Evolutionary conservation across 2,329 filamentous ascomycete species (phyloP), one percentile per base, ranked within the genome.

Genomic region (Aspergillus terreus): DNA sequence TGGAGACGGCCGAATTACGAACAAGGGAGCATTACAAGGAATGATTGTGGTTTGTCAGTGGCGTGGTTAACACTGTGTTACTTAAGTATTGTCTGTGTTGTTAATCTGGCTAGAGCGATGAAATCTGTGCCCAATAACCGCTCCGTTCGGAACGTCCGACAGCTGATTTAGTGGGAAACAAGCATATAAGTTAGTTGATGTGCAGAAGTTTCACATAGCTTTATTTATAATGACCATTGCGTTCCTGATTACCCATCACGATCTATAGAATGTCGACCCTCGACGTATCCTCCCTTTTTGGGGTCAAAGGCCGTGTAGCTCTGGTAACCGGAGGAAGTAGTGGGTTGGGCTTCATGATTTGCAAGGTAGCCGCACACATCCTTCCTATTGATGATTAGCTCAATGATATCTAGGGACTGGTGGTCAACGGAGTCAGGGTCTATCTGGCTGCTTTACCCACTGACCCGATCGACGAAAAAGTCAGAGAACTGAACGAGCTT

Each of bases 1-100:
- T 82, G 59, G 58, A 60, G 6, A 57, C 64, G 41, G 77, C 76
- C 0, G 71, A 75, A 53, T 56, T 69, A 52, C 66, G 79, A 56
- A 82, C 79, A 0, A 72, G 65, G 56, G 71, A 75, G 36, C 73
- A 77, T 52, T 81, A 81, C 56, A 76, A 75, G 58, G 72, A 75
- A 61, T 47, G 25, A 21, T 7, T 10, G 19, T 30, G 4, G 27
- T 7, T 2, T 27, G 9, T 9, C 4, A 27, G 6, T 6, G 25
- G 9, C 17, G 40, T 10, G 7, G 15, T 14, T 36, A n/a, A 11
- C 15, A 36, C 3, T 36, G 1, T 4, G 15, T 36, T 14, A 36
- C 15, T 9, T 9, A 10, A 2, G 1, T 36, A 36, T n/a, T 27
- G 25, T 27, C 19, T 19, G 1, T 1, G 19, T 27, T 2, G 25